These are phyloP conservation scores for Agastache rugosa DNA, from an alignment of 257 asterid genomes.

Conservation along the genomic window DNA sequence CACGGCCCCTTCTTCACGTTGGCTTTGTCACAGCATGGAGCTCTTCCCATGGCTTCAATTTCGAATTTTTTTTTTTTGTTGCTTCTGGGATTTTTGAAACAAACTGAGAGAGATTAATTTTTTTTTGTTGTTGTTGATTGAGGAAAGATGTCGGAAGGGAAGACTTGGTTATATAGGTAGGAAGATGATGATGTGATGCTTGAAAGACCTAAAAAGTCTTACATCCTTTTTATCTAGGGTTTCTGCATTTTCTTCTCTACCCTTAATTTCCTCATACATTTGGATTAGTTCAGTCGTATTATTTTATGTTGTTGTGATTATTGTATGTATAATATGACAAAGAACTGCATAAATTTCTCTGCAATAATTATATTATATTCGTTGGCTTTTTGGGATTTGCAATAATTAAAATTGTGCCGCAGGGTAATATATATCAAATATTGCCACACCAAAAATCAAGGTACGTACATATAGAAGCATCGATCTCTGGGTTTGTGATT, in stretches of 20 bases:
- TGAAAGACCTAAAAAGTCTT: constrained; percentile 56
- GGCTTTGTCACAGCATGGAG: constrained; percentile 96
- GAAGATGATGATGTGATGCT: constrained; percentile 68
- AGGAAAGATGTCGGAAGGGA: constrained; percentile 52
- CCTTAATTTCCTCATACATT: constrained; percentile 40
- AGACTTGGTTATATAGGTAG: constrained; percentile 82
- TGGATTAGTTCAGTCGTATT: constrained; percentile 67
- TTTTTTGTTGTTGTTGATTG: constrained; percentile 32
- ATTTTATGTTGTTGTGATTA: constrained; percentile 33
- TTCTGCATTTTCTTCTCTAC: constrained; percentile 39
- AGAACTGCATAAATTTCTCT: constrained; percentile 44
- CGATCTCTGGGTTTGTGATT: constrained; percentile 38
- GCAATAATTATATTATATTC: constrained; percentile 38
- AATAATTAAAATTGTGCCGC: constrained; percentile 44
- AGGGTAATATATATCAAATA: constrained; percentile 36
- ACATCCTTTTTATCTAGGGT: constrained; percentile 52
- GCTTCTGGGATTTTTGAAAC: background rate
- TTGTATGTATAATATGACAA: constrained; percentile 48
- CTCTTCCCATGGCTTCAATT: constrained; percentile 77
- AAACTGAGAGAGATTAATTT: constrained; percentile 23
- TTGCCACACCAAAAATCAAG: constrained; percentile 40
- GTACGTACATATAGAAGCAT: constrained; percentile 51
- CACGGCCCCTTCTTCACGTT: constrained; percentile 96
- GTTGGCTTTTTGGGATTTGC: constrained; percentile 45
- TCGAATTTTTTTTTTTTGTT: background rate